Conservation (phyloP, 768 basidiomycete genomes). For the Boletellus ananiceps region DNA sequence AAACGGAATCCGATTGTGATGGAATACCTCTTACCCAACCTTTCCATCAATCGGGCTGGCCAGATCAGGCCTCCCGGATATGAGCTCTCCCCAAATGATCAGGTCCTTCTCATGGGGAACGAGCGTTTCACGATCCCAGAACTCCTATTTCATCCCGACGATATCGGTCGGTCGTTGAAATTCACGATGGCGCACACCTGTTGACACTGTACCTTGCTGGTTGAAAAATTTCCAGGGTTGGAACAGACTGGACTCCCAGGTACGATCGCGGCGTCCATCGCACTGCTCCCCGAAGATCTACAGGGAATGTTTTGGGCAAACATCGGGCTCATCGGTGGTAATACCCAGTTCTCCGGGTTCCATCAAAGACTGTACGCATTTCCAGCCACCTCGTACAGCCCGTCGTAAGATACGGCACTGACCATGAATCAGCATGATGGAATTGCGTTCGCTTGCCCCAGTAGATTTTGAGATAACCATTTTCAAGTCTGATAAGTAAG, state of each 20-base stretch:
- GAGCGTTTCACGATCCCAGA: constrained; percentile 94
- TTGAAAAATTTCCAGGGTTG: constrained; percentile 46
- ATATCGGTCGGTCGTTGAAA: constrained; percentile 61
- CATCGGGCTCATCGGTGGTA: constrained; percentile 87
- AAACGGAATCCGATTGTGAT: constrained; percentile 67
- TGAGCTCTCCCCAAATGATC: constrained; percentile 50
- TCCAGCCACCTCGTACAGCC: constrained; percentile 9
- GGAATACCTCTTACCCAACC: constrained; percentile 89
- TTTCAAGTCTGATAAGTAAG: constrained; percentile 71
- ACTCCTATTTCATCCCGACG: constrained; percentile 82
- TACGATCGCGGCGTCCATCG: constrained; percentile 73
- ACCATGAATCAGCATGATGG: constrained; percentile 49
- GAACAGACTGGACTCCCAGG: constrained; percentile 76
- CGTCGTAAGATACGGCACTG: constrained; percentile 10
- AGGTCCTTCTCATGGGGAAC: constrained; percentile 82
- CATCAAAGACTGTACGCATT: constrained; percentile 65
- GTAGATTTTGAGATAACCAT: constrained; percentile 71
- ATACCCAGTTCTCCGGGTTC: constrained; percentile 70
- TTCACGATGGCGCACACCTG: constrained; percentile 6
- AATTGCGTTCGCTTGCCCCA: constrained; percentile 80
- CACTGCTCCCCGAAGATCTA: constrained; percentile 69
- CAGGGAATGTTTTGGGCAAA: constrained; percentile 96
- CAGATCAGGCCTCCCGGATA: constrained; percentile 52
- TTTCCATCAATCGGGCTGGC: constrained; percentile 62
- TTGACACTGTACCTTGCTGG: constrained; percentile 4